Conservation (phyloP, 1,139 yeast species). For the Wickerhamomyces sp. region DNA sequence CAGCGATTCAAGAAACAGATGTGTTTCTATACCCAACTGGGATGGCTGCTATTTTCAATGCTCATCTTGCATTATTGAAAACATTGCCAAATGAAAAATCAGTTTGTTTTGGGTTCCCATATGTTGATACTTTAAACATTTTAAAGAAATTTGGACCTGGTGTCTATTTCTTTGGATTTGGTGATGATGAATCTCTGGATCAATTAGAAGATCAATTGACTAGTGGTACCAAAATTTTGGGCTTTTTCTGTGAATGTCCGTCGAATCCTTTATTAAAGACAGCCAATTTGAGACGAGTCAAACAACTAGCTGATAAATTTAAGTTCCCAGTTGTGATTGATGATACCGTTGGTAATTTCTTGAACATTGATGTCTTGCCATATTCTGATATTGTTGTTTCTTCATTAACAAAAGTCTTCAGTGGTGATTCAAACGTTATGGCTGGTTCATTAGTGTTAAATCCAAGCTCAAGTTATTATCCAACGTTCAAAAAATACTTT, state of each 20-base stretch:
- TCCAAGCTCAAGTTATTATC: constrained; percentile 54
- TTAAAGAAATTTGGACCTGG: constrained; percentile 88
- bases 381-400: constrained; percentile 83
- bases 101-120: constrained; percentile 93
- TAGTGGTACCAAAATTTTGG: constrained; percentile 57
- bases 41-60: constrained; percentile 85
- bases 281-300: constrained; percentile 66
- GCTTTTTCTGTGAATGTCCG: constrained; percentile 89
- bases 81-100: constrained; percentile 50
- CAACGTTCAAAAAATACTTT: constrained; percentile 47
- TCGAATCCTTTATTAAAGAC: constrained; percentile 86
- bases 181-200: constrained; percentile 69
- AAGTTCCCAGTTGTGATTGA: constrained; percentile 81
- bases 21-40: constrained; percentile 87
- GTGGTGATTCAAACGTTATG: constrained; percentile 94
- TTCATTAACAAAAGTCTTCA: constrained; percentile 85
- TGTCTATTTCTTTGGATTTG: constrained; percentile 76
- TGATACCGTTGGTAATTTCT: constrained; percentile 89
- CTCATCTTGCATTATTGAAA: constrained; percentile 64
- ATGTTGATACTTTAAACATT: constrained; percentile 86
- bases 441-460: constrained; percentile 86
- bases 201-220: constrained; percentile 58
- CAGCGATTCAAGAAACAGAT: constrained; percentile 34
- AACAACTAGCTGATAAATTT: constrained; percentile 61
- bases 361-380: constrained; percentile 77